Evolutionary conservation across 306 rosid genomes (phyloP).

Genomic region (Casuarina glauca): DNA sequence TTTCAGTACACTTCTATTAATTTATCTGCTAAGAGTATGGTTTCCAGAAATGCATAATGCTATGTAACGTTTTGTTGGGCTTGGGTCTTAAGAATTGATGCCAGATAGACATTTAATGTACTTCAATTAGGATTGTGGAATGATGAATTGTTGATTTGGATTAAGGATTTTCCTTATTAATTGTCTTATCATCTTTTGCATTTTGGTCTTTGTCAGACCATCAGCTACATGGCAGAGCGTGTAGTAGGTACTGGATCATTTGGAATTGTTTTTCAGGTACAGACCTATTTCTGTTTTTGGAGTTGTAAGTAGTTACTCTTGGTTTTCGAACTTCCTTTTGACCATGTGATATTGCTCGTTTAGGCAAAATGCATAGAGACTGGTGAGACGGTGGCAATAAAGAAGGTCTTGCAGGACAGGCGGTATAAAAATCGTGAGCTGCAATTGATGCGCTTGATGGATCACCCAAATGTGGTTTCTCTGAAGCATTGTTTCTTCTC

Average conservation of each 20-base stretch:
- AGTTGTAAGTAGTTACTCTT: not conserved
- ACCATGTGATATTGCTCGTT: conserved; percentile 34
- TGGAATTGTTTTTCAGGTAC: conserved; percentile 93
- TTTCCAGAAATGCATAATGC: not conserved
- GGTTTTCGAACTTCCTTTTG: not conserved
- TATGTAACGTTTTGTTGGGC: not conserved
- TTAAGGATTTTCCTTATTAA: conserved; percentile 6
- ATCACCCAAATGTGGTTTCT: conserved; percentile 84
- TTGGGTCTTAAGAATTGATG: conserved; percentile 5
- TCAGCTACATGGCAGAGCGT: conserved; percentile 98
- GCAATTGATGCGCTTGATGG: conserved; percentile 94
- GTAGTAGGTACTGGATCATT: conserved; percentile 97
- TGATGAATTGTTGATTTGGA: conserved; percentile 17
- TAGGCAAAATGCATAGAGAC: conserved; percentile 96
- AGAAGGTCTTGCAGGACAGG: conserved; percentile 89
- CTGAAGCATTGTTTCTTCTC: conserved; percentile 90
- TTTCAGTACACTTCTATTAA: not conserved
- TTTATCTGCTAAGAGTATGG: not conserved
- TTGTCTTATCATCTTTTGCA: conserved; percentile 8
- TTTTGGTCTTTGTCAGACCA: conserved; percentile 53
- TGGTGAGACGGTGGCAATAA: conserved; percentile 84
- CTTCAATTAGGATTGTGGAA: conserved; percentile 7
- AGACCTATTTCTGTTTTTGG: conserved; percentile 23
- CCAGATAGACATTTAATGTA: not conserved
- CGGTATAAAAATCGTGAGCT: conserved; percentile 91